Conservation (phyloP, 768 basidiomycete genomes). For the Clitopilus hobsonii region DNA sequence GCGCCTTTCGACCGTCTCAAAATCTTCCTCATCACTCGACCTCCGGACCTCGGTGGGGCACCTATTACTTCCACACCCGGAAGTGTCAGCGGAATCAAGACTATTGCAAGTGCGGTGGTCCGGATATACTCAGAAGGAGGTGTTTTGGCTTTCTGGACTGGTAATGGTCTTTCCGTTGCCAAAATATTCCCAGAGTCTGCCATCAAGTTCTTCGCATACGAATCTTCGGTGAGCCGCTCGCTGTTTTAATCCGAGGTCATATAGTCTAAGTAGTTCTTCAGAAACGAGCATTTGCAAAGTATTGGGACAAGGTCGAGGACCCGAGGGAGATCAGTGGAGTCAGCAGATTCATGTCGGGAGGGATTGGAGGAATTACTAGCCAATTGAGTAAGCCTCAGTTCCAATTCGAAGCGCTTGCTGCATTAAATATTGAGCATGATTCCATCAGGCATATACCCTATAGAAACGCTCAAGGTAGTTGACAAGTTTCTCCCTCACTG, state of each 20-base stretch:
- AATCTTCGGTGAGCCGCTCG: slow-evolving; percentile 67
- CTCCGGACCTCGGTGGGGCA: slow-evolving; percentile 65
- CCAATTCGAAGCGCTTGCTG: not conserved
- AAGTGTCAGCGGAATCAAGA: slow-evolving; percentile 51
- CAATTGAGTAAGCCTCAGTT: slow-evolving; percentile 67
- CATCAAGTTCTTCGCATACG: slow-evolving; percentile 96
- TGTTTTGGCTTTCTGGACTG: slow-evolving; percentile 94
- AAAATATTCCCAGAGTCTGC: slow-evolving; percentile 99
- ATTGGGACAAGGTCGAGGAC: slow-evolving; percentile 90
- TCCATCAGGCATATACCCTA: slow-evolving; percentile 82
- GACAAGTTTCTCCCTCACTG: slow-evolving; percentile 3
- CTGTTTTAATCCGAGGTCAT: slow-evolving; percentile 7
- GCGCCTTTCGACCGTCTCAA: slow-evolving; percentile 97
- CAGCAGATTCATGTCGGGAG: slow-evolving; percentile 93
- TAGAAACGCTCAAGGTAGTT: slow-evolving; percentile 88
- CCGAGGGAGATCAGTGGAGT: slow-evolving; percentile 82
- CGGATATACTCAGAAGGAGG: slow-evolving; percentile 90
- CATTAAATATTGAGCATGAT: too few relatives aligned
- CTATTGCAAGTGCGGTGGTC: slow-evolving; percentile 66
- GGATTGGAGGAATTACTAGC: slow-evolving; percentile 91
- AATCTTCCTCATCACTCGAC: slow-evolving; percentile 90
- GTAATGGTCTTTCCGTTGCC: slow-evolving; percentile 86
- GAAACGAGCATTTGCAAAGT: slow-evolving; percentile 93
- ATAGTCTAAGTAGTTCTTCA: slow-evolving; percentile 24
- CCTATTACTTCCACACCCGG: slow-evolving; percentile 36